Base-by-base conservation (phyloP, 2,329 filamentous ascomycete species). In the Nothophaeocryptopus gaeumannii region DNA sequence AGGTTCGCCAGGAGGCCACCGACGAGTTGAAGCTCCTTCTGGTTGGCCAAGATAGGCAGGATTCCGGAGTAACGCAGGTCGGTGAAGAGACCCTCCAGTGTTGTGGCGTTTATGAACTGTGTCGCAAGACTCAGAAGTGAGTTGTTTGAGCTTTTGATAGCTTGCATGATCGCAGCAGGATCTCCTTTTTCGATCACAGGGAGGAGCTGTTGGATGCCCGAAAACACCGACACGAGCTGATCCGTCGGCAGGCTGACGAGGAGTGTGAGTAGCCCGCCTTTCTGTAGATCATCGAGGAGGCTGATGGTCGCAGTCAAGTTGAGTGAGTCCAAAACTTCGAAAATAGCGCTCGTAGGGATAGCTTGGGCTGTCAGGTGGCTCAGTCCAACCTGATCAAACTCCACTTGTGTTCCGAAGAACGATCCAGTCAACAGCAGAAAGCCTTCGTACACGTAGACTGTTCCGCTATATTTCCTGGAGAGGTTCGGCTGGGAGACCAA, bases 371-470 rank as follows among this genome's bases (percentile, higher is more conserved):
- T 46, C 4, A 48, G 10, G 2, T 16, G 16, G 8, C 12, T 33
- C 10, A 56, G 36, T 2, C 45, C 46, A 10, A 59, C 44, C 13
- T 48, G 14, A 11, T 40, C 35, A 47, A 54, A 57, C n/a, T 58
- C 52, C 15, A 37, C 48, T 31, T 55, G n/a, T 9, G 58, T 38
- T 8, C 53, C 51, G 31, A 46, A 49, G 48, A 47, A 54, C 8
- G 44, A 47, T 47, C 58, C 56, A 32, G 40, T 51, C 30, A 58
- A 45, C 9, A 53, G 30, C 4, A 52, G 33, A 16, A 52, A 54
- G 34, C 47, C 50, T 26, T 54, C 49, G 8, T 50, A 53, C 44
- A 56, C 50, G 38, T 54, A 58, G 36, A 46, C 50, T 10, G 50
- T 58, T 8, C 51, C 48, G 30, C 38, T 38, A 31, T 58, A 55